Conservation (phyloP, 1,139 yeast genomes). For the Taphrina wiesneri region DNA sequence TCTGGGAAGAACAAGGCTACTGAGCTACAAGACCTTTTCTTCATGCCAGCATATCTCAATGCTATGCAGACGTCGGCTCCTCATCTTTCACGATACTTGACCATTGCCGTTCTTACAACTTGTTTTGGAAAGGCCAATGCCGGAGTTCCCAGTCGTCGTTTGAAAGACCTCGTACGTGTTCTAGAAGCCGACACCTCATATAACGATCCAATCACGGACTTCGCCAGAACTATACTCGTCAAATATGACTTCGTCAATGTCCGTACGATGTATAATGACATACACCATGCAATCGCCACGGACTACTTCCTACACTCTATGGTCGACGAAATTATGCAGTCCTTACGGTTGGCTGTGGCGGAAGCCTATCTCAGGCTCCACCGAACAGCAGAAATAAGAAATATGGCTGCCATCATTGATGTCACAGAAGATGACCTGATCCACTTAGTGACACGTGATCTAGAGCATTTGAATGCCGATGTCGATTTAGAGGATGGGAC, state of each 20-base stretch:
- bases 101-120: slow-evolving; percentile 55
- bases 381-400: slow-evolving; percentile 52
- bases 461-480: slow-evolving; percentile 24
- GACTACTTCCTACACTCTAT: slow-evolving; percentile 58
- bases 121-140: slow-evolving; percentile 38
- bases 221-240: slow-evolving; percentile 56
- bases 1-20: slow-evolving; percentile 54
- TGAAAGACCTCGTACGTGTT: slow-evolving; percentile 58
- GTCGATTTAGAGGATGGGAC: slow-evolving; percentile 25
- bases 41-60: slow-evolving; percentile 59
- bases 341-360: slow-evolving; percentile 54
- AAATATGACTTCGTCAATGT: slow-evolving; percentile 60
- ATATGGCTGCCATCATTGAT: slow-evolving; percentile 51
- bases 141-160: slow-evolving; percentile 51
- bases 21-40: slow-evolving; percentile 51
- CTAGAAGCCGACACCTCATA: slow-evolving; percentile 65
- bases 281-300: slow-evolving; percentile 52
- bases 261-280: slow-evolving; percentile 51
- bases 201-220: slow-evolving; percentile 60
- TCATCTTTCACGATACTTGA: slow-evolving; percentile 63
- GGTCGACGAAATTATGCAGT: slow-evolving; percentile 50
- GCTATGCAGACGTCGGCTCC: slow-evolving; percentile 69
- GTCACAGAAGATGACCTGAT: slow-evolving; percentile 51
- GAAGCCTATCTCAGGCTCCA: slow-evolving; percentile 60
- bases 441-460: not conserved